Evolutionary conservation across 495 filamentous ascomycete species (phyloP), one percentile per base, ranked within the genome.

Genomic region (Podospora sp.): DNA sequence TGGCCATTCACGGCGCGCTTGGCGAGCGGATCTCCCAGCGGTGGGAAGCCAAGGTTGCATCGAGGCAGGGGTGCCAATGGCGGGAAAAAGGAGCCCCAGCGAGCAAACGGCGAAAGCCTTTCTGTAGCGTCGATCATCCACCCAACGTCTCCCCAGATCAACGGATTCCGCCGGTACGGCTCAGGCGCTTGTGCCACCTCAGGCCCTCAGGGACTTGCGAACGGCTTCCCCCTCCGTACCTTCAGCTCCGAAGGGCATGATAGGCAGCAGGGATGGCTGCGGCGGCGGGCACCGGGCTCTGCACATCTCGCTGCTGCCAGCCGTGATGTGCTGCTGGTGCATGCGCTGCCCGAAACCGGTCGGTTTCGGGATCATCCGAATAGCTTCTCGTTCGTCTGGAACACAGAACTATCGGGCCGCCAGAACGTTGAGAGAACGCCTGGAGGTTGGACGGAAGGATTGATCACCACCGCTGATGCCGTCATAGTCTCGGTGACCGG

Each of bases 101-200:
- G 63, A 27, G 22, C 20, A 33, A 46, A 53, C 22, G 50, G 35
- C 24, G 36, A 66, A 26, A 27, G 8, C 29, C 8, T 3, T 33
- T 33, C 22, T 6, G 60, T 63, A 33, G 51, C 63, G 68, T 69
- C 68, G 68, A 69, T 69, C 68, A 66, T 50, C 58, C 58, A 62
- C 53, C 20, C 4, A 27, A 16, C 55, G 25, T 59, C 26, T 8
- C 33, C 53, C 35, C 53, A 56, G 59, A 62, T 62, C 35, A 53
- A 49, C n/a, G 22, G 29, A 60, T 62, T 67, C 60, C 68, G 65
- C 65, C 65, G 36, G 60, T 53, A 57, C 65, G 68, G 65, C 63
- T 64, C 63, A 60, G 68, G 68, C 53, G 65, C 65, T 55, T 60
- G 65, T 67, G 59, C 60, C 35, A 62, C 63, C 18, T 20, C 14